Evolutionary conservation across 2,329 filamentous ascomycete species (phyloP).

Genomic region (Pestalotiopsis sp.): DNA sequence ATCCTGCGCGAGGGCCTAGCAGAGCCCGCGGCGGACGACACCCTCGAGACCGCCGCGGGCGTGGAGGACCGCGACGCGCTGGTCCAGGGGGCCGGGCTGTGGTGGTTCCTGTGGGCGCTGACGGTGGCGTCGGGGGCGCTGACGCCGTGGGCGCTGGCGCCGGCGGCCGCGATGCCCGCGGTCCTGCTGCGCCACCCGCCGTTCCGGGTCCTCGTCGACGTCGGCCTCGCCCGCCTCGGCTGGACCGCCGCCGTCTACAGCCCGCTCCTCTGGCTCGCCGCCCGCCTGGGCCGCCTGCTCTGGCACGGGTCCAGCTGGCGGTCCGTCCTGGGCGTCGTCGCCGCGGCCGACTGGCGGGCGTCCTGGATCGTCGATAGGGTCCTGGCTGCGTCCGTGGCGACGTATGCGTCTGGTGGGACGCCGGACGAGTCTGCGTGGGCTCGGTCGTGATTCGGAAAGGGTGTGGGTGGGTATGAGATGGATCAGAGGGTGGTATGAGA

Average conservation of each 20-base stretch:
- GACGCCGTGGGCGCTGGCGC: constrained; percentile 9
- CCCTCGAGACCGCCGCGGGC: neutral
- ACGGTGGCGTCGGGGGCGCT: constrained; percentile 15
- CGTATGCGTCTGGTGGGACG: neutral
- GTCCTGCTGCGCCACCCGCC: constrained; percentile 13
- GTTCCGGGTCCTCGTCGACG: constrained; percentile 9
- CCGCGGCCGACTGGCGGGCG: neutral
- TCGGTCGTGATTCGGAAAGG: neutral
- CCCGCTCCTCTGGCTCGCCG: neutral
- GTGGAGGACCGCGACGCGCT: constrained; percentile 13
- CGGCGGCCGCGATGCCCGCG: constrained; percentile 8
- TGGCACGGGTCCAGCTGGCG: neutral
- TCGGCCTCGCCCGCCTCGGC: constrained; percentile 13
- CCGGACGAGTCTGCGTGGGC: neutral
- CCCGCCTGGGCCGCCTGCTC: neutral
- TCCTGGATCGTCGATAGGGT: neutral
- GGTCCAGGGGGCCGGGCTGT: constrained; percentile 22
- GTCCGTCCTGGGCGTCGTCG: neutral
- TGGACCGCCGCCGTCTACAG: constrained; percentile 13
- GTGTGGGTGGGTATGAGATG: neutral
- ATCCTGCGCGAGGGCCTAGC: constrained; percentile 25
- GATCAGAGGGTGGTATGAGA: neutral
- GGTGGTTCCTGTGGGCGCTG: constrained; percentile 25
- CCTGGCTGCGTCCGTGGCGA: too few species aligned
- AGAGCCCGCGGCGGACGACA: neutral